Conservation (phyloP, 2,329 filamentous ascomycete genomes). For the Fusarium graminum region DNA sequence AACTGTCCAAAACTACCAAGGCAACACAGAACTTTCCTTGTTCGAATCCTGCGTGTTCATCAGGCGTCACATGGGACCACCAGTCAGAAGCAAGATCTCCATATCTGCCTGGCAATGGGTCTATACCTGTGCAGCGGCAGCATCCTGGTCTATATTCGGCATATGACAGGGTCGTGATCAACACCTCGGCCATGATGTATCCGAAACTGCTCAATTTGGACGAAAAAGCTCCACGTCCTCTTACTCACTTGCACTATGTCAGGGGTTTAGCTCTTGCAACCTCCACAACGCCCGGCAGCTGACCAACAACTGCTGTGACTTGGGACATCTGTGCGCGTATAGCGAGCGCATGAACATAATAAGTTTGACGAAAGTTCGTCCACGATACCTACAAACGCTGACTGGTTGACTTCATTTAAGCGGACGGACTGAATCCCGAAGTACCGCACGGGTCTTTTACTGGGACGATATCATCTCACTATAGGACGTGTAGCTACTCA, state of each 20-base stretch:
- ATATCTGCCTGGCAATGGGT: constrained; percentile 9
- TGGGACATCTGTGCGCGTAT: constrained; percentile 13
- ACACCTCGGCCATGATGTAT: constrained; percentile 30
- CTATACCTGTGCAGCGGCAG: constrained; percentile 12
- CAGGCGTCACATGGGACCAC: constrained; percentile 35
- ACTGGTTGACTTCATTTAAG: constrained; percentile 22
- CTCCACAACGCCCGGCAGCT: constrained; percentile 29
- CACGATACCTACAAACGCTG: constrained; percentile 16
- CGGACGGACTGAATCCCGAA: constrained; percentile 40
- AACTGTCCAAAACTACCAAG: background rate
- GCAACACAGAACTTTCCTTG: background rate
- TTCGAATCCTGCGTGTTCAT: constrained; percentile 1
- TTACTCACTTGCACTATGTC: constrained; percentile 19
- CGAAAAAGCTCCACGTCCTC: constrained; percentile 15
- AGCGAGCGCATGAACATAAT: constrained; percentile 33
- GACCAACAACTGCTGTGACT: constrained; percentile 21
- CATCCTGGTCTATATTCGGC: constrained; percentile 22
- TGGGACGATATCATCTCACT: constrained; percentile 1
- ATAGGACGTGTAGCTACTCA: background rate
- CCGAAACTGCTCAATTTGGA: constrained; percentile 31
- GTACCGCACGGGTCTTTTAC: constrained; percentile 25
- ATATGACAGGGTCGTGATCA: constrained; percentile 27
- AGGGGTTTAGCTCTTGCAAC: constrained; percentile 30
- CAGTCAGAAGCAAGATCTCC: constrained; percentile 25
- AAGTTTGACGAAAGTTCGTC: constrained; percentile 18